Evolutionary conservation across 768 basidiomycete species (phyloP).

Genomic region (Imleria badia): DNA sequence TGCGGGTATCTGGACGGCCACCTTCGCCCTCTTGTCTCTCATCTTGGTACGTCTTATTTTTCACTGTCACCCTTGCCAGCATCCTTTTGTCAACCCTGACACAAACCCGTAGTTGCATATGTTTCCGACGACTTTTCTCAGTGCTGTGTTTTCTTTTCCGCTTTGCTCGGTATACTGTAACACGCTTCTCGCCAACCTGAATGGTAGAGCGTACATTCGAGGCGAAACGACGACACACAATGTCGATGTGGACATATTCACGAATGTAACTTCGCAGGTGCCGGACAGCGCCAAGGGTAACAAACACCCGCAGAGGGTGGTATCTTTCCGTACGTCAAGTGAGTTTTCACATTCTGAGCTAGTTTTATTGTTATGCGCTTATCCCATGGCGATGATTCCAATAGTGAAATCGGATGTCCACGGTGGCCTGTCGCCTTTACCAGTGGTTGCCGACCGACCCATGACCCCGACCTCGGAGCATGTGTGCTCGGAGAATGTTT

Average conservation of each 20-base stretch:
- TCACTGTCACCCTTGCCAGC: not conserved
- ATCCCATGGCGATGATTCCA: not conserved
- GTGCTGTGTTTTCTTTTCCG: not conserved
- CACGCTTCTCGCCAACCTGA: constrained; percentile 4
- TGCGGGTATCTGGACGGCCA: constrained; percentile 49
- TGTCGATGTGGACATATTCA: not conserved
- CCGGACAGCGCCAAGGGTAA: not conserved
- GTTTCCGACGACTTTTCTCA: not conserved
- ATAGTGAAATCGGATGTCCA: not conserved
- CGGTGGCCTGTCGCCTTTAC: not conserved
- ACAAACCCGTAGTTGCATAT: not conserved
- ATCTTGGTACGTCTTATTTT: constrained; percentile 36
- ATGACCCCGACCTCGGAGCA: not conserved
- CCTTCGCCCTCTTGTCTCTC: constrained; percentile 40
- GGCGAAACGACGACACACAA: not conserved
- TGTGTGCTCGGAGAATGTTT: not conserved
- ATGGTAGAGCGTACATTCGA: not conserved
- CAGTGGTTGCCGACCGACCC: not conserved
- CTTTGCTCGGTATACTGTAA: constrained; percentile 3
- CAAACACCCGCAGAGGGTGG: not conserved
- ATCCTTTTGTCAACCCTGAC: not conserved
- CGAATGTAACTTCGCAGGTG: not conserved
- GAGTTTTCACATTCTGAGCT: not conserved
- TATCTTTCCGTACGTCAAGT: not conserved
- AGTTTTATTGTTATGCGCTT: not conserved